Evolutionary conservation across 805 yeast genomes (phyloP).

Genomic region (Barnettozyma salicaria): DNA sequence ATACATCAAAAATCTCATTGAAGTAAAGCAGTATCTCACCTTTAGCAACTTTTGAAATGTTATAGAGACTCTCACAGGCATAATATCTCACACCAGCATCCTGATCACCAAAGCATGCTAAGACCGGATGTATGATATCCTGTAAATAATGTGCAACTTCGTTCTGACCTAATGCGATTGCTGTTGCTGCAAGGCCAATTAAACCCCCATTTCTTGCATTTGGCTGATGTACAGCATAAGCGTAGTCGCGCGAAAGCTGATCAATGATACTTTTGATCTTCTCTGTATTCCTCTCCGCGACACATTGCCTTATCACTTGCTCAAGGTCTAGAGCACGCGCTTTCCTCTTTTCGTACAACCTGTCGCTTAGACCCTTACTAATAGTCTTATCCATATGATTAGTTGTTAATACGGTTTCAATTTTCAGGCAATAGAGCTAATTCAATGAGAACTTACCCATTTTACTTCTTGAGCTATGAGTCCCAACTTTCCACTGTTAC

Average conservation of each 20-base stretch:
- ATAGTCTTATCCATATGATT: conserved; percentile 48
- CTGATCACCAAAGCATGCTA: conserved; percentile 94
- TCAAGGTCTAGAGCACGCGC: conserved; percentile 77
- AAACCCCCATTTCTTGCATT: conserved; percentile 92
- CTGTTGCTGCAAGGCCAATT: conserved; percentile 92
- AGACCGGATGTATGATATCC: conserved; percentile 83
- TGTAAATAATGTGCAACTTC: conserved; percentile 81
- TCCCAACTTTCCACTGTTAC: no score
- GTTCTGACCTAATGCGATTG: conserved; percentile 81
- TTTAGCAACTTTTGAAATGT: conserved; percentile 92
- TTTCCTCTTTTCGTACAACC: conserved; percentile 72
- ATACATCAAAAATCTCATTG: conserved; percentile 90
- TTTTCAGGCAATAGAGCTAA: no score
- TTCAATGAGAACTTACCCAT: no score
- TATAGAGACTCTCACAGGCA: conserved; percentile 93
- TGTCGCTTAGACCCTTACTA: conserved; percentile 62
- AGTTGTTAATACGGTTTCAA: neutral
- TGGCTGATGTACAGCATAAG: conserved; percentile 79
- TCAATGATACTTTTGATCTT: conserved; percentile 57
- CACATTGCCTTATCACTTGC: conserved; percentile 62
- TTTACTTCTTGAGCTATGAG: no score
- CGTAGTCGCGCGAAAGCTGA: conserved; percentile 70
- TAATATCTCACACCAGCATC: conserved; percentile 96
- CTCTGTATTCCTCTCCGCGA: conserved; percentile 53
- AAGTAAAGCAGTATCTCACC: conserved; percentile 89